Evolutionary conservation across 1,139 yeast species (phyloP).

Genomic region (Debaryomycetaceae sp.): DNA sequence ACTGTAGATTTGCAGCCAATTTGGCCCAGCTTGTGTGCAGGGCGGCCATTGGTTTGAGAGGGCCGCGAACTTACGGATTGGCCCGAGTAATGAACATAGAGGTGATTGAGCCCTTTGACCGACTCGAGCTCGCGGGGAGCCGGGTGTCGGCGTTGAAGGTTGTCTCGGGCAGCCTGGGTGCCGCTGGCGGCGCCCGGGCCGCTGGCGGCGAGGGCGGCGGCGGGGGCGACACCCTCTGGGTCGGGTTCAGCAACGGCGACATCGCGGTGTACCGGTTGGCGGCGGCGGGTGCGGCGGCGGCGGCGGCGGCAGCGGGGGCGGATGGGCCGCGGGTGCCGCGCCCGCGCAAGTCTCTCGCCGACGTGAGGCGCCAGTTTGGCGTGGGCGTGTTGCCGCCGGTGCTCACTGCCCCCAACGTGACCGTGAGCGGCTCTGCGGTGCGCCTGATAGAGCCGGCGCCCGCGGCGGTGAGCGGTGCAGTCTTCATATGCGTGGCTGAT

Average conservation of each 20-base stretch:
- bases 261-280: slow-evolving; percentile 19
- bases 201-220: slow-evolving; percentile 12
- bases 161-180: slow-evolving; percentile 11
- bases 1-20: too few species aligned
- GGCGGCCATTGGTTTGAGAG: too few species aligned
- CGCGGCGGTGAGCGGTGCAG: neutral
- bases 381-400: slow-evolving; percentile 12
- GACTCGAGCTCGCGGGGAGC: slow-evolving; percentile 22
- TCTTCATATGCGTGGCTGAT: slow-evolving; percentile 15
- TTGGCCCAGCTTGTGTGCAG: too few species aligned
- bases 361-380: slow-evolving; percentile 19
- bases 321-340: slow-evolving; percentile 5
- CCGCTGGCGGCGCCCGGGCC: slow-evolving; percentile 2
- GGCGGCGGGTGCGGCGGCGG: neutral
- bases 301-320: slow-evolving; percentile 11
- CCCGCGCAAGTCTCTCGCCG: slow-evolving; percentile 15
- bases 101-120: slow-evolving; percentile 27
- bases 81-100: slow-evolving; percentile 35
- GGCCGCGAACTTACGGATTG: neutral
- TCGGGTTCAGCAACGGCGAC: slow-evolving; percentile 38
- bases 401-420: slow-evolving; percentile 20
- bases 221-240: slow-evolving; percentile 16
- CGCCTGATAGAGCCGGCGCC: neutral
- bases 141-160: slow-evolving; percentile 24
- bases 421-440: slow-evolving; percentile 10